Evolutionary conservation across 2,329 filamentous ascomycete species (phyloP), one percentile per base, ranked within the genome.

Genomic region (Fusarium duplospermum): DNA sequence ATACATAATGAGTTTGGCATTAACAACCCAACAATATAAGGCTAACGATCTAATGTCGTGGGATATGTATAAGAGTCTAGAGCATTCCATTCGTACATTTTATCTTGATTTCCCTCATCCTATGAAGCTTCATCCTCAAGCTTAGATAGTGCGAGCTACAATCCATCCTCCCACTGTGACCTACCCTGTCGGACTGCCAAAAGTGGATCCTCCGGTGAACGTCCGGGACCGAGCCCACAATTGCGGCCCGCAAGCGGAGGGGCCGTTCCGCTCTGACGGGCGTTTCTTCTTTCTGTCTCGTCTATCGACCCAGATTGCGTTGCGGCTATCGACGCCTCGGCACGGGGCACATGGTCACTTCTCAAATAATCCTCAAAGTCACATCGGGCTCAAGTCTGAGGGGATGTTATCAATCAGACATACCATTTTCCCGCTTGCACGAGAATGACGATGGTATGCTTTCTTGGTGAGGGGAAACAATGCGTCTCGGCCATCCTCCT

Each of bases 281-380:
- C 35, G 56, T 62, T 31, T 35, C 33, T 35, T 35, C 14, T 31
- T 24, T 24, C 24, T 24, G 13, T 59, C 40, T 35, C 45, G 38
- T 45, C 50, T 73, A 67, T 64, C 47, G 35, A 62, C 60, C 60
- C 66, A 74, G 64, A 24, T 67, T 65, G 62, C 47, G 57, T 60
- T 54, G 60, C 70, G 65, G 71, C 52, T 71, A 71, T 75, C 69
- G 67, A 69, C 58, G 40, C 61, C 57, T 64, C 73, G 72, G 73
- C 67, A 71, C 73, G 75, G 27, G 24, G 71, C 72, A 75, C 75
- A 69, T 72, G 69, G 40, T 63, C 52, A 42, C 52, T 56, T 24
- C 18, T 50, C 20, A 13, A 33, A 29, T n/a, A 35, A 35, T 35
- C 13, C 18, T 13, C 33, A 50, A 18, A n/a, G 54, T 29, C 22